Base-by-base conservation (phyloP, 495 filamentous ascomycete species). In the Daldinia bambusicola region DNA sequence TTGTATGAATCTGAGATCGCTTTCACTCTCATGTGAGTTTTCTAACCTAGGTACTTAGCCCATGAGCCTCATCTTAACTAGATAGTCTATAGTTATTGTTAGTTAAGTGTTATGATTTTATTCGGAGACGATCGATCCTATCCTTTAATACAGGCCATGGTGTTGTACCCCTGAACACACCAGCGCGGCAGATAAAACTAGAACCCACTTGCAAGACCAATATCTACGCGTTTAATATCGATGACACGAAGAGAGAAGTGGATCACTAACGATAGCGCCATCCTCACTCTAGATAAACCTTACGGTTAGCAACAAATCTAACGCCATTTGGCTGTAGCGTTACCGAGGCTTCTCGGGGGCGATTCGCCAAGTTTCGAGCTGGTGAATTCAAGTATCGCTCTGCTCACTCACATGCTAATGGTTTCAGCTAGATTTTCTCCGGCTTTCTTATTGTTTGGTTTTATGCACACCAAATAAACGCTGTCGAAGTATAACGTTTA, bases 341-440 rank as follows among this genome's bases (percentile, higher is more conserved):
- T 55, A 43, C 67, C 67, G 67, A 70, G 67, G 67, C 32, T 65
- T 5, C 41, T 61, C 61, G 67, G 62, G 58, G 14, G 55, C 34
- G 45, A 65, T 61, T 43, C 62, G 38, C 55, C 67, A 45, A 70
- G 55, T 38, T 64, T 41, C 26, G 30, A 26, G 12, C 1, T 32
- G 41, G 56, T 20, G 51, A 51, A n/a, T 59, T 61, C 32, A 30
- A 36, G 16, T 9, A 3, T 26, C 26, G 26, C 7, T 36, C 1
- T 67, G 14, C 13, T 34, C 20, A n/a, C n/a, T n/a, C n/a, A n/a
- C n/a, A 37, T 57, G 48, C 38, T 36, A 48, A 62, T 26, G 37
- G 34, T 16, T 41, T 51, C 16, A 30, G 26, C 59, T 34, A 26
- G 12, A 30, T 53, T 38, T 62, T 32, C n/a, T 58, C 45, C 10